Conservation (phyloP, 345 rosid species). For the Salix caprea region DNA sequence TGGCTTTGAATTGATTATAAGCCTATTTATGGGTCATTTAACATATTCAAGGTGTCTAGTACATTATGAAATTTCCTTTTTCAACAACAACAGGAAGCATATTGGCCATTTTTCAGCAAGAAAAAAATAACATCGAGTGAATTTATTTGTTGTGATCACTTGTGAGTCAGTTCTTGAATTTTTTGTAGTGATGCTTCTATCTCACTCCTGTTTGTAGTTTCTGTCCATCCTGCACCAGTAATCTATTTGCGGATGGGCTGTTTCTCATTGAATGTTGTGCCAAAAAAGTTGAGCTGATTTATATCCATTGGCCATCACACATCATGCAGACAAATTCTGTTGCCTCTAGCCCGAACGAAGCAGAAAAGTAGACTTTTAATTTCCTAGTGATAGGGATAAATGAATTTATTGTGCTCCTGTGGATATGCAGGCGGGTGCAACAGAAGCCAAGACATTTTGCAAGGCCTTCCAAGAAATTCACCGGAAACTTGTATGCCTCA, state of each 20-base stretch:
- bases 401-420: background rate
- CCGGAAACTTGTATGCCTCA: conserved; percentile 58
- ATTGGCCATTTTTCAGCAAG: background rate
- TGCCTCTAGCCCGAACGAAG: background rate
- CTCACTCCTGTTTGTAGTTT: background rate
- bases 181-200: background rate
- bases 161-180: background rate
- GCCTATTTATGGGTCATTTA: background rate
- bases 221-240: background rate
- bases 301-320: background rate
- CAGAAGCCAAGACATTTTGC: conserved; percentile 75
- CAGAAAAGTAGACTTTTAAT: background rate
- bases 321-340: background rate
- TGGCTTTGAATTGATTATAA: background rate
- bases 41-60: background rate
- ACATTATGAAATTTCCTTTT: background rate
- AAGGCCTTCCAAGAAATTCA: conserved; percentile 67
- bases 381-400: background rate
- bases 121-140: background rate
- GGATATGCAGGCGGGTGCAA: conserved; percentile 50
- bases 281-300: background rate
- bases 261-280: background rate
- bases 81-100: background rate
- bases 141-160: background rate
- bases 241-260: background rate